Base-by-base conservation (phyloP, 2,329 filamentous ascomycete genomes). In the Reticulascus tulasneorum region DNA sequence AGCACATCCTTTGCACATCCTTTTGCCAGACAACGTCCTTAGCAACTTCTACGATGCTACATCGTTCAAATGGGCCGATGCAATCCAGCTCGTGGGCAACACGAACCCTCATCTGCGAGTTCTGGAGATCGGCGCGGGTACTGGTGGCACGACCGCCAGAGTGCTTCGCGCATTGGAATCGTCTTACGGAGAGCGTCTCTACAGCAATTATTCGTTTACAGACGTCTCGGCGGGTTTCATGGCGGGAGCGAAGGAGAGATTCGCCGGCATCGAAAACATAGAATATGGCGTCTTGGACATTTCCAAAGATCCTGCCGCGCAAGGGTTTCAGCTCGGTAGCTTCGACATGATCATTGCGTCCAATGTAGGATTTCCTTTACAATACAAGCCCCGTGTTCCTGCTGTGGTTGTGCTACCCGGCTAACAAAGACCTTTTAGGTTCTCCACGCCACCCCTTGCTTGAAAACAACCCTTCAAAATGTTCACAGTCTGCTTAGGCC, bases 321-420 rank as follows among this genome's bases (percentile, higher is more conserved):
- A 42, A 9, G 37, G 40, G 3, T 18, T 42, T 13, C n/a, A 13
- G 2, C 17, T 16, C 5, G 37, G 40, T 12, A 36, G 29, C 3
- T 67, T 59, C 39, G 66, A 70, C 25, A 10, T 69, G 8, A 32
- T 69, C 10, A 43, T 68, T 16, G 62, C 60, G 2, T 54, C 54
- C 4, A 50, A 56, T 22, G 57, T 63, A 2, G 67, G 40, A n/a
- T n/a, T n/a, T n/a, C n/a, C n/a, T n/a, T n/a, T n/a, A n/a, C n/a
- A n/a, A n/a, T n/a, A n/a, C n/a, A n/a, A n/a, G n/a, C n/a, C n/a
- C n/a, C n/a, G n/a, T n/a, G n/a, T n/a, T n/a, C n/a, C n/a, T n/a
- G n/a, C n/a, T n/a, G n/a, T n/a, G n/a, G n/a, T n/a, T n/a, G n/a
- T n/a, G n/a, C n/a, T n/a, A n/a, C n/a, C n/a, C n/a, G n/a, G n/a